Evolutionary conservation across 768 basidiomycete species (phyloP).

Genomic region (Russula earlei): DNA sequence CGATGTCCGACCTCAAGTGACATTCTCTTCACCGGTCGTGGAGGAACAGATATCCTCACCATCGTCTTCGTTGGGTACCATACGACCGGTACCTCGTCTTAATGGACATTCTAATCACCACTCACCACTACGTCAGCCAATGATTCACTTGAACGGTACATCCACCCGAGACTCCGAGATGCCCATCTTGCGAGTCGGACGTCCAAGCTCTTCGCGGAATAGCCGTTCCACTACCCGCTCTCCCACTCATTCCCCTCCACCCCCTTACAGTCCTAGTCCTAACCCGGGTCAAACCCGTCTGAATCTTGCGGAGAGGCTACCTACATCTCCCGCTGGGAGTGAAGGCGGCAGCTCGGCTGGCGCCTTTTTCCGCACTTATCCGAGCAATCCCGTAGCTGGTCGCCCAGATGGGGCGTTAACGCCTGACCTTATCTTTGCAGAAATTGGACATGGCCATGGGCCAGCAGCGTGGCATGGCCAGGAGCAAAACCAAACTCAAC

Average conservation of each 20-base stretch:
- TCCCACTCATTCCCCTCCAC: slow-evolving; percentile 18
- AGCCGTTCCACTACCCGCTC: slow-evolving; percentile 15
- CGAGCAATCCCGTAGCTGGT: slow-evolving; percentile 24
- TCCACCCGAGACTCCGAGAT: slow-evolving; percentile 34
- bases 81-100: slow-evolving; percentile 5
- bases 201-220: slow-evolving; percentile 30
- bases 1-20: slow-evolving; percentile 26
- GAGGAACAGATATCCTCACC: slow-evolving; percentile 4
- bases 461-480: slow-evolving; percentile 10
- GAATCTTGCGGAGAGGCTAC: slow-evolving; percentile 36
- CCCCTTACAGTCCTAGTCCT: slow-evolving; percentile 28
- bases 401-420: slow-evolving; percentile 45
- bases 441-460: slow-evolving; percentile 68
- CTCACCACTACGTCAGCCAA: background rate
- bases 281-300: slow-evolving; percentile 35
- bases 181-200: background rate
- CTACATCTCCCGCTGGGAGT: slow-evolving; percentile 47
- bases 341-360: slow-evolving; percentile 48
- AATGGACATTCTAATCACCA: slow-evolving; percentile 10
- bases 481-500: slow-evolving; percentile 8
- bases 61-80: background rate
- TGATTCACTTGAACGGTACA: slow-evolving; percentile 21
- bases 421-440: slow-evolving; percentile 65
- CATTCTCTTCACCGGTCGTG: slow-evolving; percentile 11
- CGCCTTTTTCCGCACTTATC: slow-evolving; percentile 53